phyloP scores from a whole-genome alignment of 495 filamentous ascomycete genomes.

The Aspergillus nanangensis region DNA sequence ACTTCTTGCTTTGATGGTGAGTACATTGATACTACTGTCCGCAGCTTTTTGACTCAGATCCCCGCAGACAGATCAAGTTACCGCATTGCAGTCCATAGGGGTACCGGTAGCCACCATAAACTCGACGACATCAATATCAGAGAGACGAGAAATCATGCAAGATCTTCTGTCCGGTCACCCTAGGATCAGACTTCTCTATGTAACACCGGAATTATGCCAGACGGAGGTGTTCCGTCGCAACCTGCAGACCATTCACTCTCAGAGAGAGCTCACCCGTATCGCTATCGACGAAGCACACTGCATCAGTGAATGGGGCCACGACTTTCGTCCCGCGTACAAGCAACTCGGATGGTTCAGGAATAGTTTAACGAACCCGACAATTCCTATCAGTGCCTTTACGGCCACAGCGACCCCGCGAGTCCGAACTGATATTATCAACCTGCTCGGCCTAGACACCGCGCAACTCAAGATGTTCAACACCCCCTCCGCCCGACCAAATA shows the following conservation, averaged over 20 bases:
- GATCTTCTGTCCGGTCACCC: conserved; percentile 89
- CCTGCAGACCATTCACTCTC: conserved; percentile 68
- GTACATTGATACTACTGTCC: no score
- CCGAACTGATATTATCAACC: conserved; percentile 71
- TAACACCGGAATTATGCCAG: conserved; percentile 86
- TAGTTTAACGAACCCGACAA: conserved; percentile 67
- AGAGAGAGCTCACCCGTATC: conserved; percentile 78
- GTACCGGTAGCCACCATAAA: conserved; percentile 84
- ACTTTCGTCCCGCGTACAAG: conserved; percentile 91
- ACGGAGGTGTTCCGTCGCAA: conserved; percentile 72
- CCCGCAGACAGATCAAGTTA: conserved; percentile 80
- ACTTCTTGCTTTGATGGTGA: conserved; percentile 84
- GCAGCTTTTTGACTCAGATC: no score
- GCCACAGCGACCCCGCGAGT: conserved; percentile 83
- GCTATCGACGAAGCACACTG: conserved; percentile 96
- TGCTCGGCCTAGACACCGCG: conserved; percentile 58
- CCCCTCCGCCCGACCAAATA: conserved; percentile 74
- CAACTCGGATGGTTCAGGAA: conserved; percentile 82
- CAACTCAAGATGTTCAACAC: conserved; percentile 72
- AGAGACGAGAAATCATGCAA: conserved; percentile 63
- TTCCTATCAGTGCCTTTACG: conserved; percentile 87
- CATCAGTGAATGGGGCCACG: conserved; percentile 97
- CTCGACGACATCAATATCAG: conserved; percentile 62
- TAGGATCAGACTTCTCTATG: conserved; percentile 77
- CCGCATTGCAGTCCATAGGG: conserved; percentile 65